Conservation (phyloP, 257 asterid species). For the Solanum microdontum region DNA sequence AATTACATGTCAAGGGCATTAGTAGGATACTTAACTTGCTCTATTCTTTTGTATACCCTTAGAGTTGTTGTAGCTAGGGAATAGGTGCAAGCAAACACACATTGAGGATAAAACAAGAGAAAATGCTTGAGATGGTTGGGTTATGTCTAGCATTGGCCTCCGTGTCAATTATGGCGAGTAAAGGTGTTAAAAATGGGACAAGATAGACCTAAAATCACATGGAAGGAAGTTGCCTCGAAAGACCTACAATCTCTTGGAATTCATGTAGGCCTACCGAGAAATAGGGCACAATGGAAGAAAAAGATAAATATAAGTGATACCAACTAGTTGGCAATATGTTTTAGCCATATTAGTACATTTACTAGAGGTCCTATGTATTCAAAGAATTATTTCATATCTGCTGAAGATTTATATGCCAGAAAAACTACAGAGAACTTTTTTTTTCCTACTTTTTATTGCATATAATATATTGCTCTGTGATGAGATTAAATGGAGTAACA, state of each 20-base stretch:
- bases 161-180: not conserved
- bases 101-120: not conserved
- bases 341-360: not conserved
- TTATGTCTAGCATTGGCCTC: not conserved
- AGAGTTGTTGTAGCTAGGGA: not conserved
- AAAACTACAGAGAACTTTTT: not conserved
- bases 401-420: not conserved
- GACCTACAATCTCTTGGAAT: not conserved
- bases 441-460: not conserved
- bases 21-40: not conserved
- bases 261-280: not conserved
- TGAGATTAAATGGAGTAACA: not conserved
- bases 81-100: not conserved
- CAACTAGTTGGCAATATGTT: not conserved
- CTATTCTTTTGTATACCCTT: not conserved
- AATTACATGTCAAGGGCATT: not conserved
- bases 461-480: not conserved
- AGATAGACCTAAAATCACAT: not conserved
- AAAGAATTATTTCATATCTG: not conserved
- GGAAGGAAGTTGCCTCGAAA: not conserved
- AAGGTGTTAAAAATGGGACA: not conserved
- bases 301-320: not conserved
- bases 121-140: not conserved
- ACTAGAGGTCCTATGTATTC: not conserved
- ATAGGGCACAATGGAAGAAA: not conserved